These are phyloP conservation scores for Amauroascus niger DNA, from an alignment of 2,329 filamentous ascomycete species.

Conservation along the genomic window DNA sequence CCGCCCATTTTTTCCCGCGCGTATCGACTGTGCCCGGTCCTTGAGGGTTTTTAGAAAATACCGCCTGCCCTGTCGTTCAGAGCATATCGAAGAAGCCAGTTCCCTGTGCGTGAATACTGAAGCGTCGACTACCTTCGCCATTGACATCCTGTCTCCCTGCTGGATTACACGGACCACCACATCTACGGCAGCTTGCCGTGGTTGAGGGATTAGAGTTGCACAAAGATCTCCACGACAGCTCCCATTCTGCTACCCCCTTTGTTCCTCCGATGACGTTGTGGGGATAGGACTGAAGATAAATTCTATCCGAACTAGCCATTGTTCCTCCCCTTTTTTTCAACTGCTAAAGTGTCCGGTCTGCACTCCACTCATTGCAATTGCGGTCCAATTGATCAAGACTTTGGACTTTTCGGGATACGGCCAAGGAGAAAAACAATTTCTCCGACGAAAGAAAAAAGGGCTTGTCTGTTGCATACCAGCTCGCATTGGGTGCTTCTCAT, in stretches of 20 bases:
- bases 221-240: slow-evolving; percentile 1
- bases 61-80: neutral
- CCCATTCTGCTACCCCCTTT: neutral
- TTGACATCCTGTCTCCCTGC: neutral
- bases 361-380: neutral
- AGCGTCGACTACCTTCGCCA: neutral
- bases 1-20: neutral
- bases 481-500: neutral
- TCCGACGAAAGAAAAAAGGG: too few species aligned
- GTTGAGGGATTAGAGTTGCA: slow-evolving; percentile 1
- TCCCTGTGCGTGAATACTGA: neutral
- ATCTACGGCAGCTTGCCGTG: neutral
- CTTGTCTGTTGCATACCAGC: too few species aligned
- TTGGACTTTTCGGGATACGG: too few species aligned
- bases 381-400: too few species aligned
- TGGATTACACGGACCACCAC: neutral
- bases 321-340: neutral
- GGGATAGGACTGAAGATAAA: neutral
- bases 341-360: neutral
- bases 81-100: neutral
- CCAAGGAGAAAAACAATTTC: too few species aligned
- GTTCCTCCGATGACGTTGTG: neutral
- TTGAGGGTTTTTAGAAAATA: neutral
- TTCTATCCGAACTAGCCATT: neutral
- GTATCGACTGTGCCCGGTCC: neutral